phyloP scores from a whole-genome alignment of 495 filamentous ascomycete species.

The Chaetomium cochliodes region DNA sequence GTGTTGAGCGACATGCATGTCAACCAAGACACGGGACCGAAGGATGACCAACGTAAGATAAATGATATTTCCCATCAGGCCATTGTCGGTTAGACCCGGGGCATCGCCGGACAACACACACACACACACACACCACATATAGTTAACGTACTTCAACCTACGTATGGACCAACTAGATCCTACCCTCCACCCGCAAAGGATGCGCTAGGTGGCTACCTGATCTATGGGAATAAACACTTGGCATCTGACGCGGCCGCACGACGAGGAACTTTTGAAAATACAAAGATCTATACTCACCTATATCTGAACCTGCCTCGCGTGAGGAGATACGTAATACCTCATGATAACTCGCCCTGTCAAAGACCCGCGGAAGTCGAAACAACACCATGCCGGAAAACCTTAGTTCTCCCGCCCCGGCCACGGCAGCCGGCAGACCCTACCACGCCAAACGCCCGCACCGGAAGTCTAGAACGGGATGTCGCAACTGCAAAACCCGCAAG shows the following conservation, averaged over 20 bases:
- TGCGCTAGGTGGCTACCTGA: too few relatives aligned
- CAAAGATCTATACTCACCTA: too few relatives aligned
- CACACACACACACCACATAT: too few relatives aligned
- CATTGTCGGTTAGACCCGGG: neutral
- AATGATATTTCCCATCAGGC: neutral
- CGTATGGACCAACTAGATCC: too few relatives aligned
- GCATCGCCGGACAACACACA: neutral
- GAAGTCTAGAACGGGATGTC: conserved; percentile 54
- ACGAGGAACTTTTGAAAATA: too few relatives aligned
- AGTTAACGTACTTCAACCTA: too few relatives aligned
- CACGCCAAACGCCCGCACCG: conserved; percentile 52
- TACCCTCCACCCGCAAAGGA: too few relatives aligned
- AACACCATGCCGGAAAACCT: neutral
- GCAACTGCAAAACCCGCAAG: conserved; percentile 48
- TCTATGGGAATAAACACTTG: too few relatives aligned
- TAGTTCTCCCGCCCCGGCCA: neutral
- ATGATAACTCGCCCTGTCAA: neutral
- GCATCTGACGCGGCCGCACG: too few relatives aligned
- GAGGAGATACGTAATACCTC: too few relatives aligned
- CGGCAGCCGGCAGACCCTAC: conserved; percentile 34
- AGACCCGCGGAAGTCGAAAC: neutral
- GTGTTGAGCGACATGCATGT: neutral
- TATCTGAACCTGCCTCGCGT: too few relatives aligned
- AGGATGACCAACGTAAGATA: neutral
- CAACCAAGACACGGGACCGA: neutral